Conservation (phyloP, 139 green algal genomes). For the Picochlorum sp. region DNA sequence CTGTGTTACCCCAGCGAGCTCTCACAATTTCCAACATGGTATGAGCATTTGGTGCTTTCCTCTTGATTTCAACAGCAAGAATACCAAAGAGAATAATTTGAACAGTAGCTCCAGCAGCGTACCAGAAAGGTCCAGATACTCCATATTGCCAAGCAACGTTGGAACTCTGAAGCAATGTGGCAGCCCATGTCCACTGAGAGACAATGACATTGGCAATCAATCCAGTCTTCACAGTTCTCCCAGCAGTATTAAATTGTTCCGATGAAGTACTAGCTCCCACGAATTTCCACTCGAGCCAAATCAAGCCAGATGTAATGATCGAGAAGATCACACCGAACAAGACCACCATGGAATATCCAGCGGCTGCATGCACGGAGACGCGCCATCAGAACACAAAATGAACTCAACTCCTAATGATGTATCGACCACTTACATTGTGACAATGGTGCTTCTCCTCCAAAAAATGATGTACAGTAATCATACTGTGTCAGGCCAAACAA, state of each 20-base stretch:
- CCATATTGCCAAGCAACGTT: conserved; percentile 50
- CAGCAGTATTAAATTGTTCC: conserved; percentile 45
- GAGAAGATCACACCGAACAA: conserved; percentile 18
- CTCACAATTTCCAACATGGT: conserved; percentile 85
- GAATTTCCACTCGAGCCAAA: conserved; percentile 16
- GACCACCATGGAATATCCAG: conserved; percentile 19
- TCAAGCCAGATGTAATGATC: conserved; percentile 17
- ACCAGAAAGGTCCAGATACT: conserved; percentile 54
- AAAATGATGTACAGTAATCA: conserved; percentile 22
- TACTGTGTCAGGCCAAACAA: conserved; percentile 20
- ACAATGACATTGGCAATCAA: conserved; percentile 37
- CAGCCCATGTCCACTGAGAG: conserved; percentile 44
- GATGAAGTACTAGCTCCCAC: conserved; percentile 21
- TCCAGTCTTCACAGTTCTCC: conserved; percentile 37
- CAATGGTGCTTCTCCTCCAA: conserved; percentile 14
- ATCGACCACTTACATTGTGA: conserved; percentile 5
- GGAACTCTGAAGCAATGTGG: conserved; percentile 49
- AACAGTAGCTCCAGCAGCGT: conserved; percentile 82
- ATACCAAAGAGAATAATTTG: conserved; percentile 91
- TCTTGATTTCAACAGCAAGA: conserved; percentile 91
- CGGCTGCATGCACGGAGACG: neutral
- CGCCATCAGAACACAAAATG: neutral
- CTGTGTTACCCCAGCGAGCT: conserved; percentile 34
- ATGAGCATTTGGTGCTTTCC: conserved; percentile 82
- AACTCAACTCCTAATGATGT: too few species aligned